phyloP scores from a whole-genome alignment of 1,139 yeast genomes.

The Diutina catenulata region DNA sequence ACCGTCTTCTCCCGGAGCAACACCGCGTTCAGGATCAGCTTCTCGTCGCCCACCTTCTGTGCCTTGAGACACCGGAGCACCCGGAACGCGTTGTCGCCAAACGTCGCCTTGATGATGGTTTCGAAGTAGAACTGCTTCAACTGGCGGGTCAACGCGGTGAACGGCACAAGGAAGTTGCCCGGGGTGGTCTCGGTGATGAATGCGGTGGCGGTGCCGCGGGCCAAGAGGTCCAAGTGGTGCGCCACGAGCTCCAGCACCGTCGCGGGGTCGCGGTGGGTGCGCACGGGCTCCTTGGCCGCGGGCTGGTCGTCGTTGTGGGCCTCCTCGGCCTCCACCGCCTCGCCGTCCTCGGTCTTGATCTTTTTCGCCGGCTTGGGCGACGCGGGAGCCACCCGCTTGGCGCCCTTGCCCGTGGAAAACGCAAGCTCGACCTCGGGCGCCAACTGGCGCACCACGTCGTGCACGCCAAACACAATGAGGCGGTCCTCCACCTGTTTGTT shows the following conservation, averaged over 20 bases:
- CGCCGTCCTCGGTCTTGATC: constrained; percentile 27
- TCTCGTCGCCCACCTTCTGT: constrained; percentile 70
- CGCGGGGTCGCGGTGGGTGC: constrained; percentile 7
- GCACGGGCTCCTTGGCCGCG: constrained; percentile 4
- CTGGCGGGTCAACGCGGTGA: constrained; percentile 26
- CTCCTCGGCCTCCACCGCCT: background rate
- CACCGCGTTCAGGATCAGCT: constrained; percentile 65
- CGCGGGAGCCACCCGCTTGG: constrained; percentile 19
- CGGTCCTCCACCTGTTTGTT: constrained; percentile 27
- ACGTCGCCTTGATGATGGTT: constrained; percentile 41
- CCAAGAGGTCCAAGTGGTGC: constrained; percentile 43
- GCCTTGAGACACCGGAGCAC: constrained; percentile 58
- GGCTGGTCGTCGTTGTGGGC: background rate
- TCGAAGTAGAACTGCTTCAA: constrained; percentile 52
- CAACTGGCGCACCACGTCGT: constrained; percentile 39
- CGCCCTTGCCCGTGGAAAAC: constrained; percentile 33
- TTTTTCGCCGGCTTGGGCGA: constrained; percentile 18
- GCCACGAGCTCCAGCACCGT: constrained; percentile 21
- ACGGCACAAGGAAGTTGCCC: constrained; percentile 31
- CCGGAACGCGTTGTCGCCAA: constrained; percentile 48
- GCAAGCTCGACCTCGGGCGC: constrained; percentile 34
- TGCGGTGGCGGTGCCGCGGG: constrained; percentile 13
- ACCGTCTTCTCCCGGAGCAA: constrained; percentile 69
- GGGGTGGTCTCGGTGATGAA: constrained; percentile 25
- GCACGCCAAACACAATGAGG: constrained; percentile 36